Evolutionary conservation across 768 basidiomycete species (phyloP).

Genomic region (Pisolithus tinctorius): DNA sequence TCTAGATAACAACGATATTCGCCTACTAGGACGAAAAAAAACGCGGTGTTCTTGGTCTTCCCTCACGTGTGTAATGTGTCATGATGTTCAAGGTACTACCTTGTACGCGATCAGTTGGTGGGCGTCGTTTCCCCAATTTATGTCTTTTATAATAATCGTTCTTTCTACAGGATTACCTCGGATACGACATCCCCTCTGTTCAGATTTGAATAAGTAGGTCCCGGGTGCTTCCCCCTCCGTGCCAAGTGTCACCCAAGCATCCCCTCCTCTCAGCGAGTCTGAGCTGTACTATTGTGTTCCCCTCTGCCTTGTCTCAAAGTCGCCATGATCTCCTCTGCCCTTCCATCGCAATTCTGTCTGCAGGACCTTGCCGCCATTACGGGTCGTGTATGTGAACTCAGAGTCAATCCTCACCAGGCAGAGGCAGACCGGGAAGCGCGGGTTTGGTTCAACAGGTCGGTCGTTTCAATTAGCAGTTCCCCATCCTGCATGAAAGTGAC

Average conservation of each 20-base stretch:
- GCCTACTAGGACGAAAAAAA: slow-evolving; percentile 16
- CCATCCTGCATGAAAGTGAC: not conserved
- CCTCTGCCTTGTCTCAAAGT: slow-evolving; percentile 4
- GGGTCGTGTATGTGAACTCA: slow-evolving; percentile 30
- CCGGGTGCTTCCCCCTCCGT: slow-evolving; percentile 4
- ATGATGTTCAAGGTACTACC: slow-evolving; percentile 21
- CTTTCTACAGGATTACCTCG: slow-evolving; percentile 15
- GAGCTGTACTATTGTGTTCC: slow-evolving; percentile 15
- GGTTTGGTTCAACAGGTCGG: slow-evolving; percentile 29
- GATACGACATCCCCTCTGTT: slow-evolving; percentile 13
- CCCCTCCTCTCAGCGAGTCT: slow-evolving; percentile 21
- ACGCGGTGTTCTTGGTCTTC: slow-evolving; percentile 25
- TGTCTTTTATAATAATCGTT: slow-evolving; percentile 16
- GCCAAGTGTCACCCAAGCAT: slow-evolving; percentile 3
- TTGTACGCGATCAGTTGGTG: slow-evolving; percentile 20
- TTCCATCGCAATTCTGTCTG: slow-evolving; percentile 31
- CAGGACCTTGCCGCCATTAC: slow-evolving; percentile 31
- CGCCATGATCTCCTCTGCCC: slow-evolving; percentile 25
- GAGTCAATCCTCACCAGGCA: slow-evolving; percentile 26
- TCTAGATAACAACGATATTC: not conserved
- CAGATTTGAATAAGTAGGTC: slow-evolving; percentile 26
- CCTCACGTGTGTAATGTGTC: slow-evolving; percentile 24
- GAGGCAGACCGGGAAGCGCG: slow-evolving; percentile 28
- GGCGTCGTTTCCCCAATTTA: slow-evolving; percentile 18
- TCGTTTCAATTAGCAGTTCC: not conserved